These are phyloP conservation scores for Lachnum nothofagi DNA, from an alignment of 2,329 filamentous ascomycete species.

Conservation along the genomic window DNA sequence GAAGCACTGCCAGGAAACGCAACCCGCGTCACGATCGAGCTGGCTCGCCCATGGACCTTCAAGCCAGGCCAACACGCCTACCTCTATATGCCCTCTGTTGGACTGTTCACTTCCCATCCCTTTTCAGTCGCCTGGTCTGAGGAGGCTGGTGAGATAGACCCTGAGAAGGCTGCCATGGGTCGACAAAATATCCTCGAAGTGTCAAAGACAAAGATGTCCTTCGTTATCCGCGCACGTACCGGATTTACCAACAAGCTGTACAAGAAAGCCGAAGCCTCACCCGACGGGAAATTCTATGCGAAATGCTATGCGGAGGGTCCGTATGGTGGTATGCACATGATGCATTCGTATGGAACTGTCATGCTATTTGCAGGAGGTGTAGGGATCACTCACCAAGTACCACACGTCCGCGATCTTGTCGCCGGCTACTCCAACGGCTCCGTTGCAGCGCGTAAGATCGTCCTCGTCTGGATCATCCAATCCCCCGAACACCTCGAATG, in stretches of 20 bases:
- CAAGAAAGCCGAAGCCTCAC: conserved; percentile 57
- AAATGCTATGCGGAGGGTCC: conserved; percentile 69
- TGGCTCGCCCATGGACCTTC: conserved; percentile 74
- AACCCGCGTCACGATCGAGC: conserved; percentile 64
- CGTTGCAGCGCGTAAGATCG: conserved; percentile 64
- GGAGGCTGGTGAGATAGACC: conserved; percentile 48
- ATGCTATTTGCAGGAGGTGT: conserved; percentile 77
- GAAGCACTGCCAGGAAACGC: conserved; percentile 74
- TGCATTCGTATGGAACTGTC: conserved; percentile 72
- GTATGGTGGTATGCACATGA: conserved; percentile 66
- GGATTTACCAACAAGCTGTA: conserved; percentile 69
- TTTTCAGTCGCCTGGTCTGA: conserved; percentile 77
- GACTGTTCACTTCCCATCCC: conserved; percentile 70
- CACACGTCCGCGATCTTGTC: conserved; percentile 68
- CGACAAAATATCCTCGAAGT: conserved; percentile 54
- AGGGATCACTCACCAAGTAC: conserved; percentile 74
- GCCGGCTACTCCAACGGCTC: conserved; percentile 63
- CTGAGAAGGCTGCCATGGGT: conserved; percentile 55
- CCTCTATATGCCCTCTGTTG: conserved; percentile 68
- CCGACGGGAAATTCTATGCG: conserved; percentile 57
- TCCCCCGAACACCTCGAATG: conserved; percentile 76
- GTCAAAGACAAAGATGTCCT: conserved; percentile 62
- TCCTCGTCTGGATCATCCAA: conserved; percentile 75
- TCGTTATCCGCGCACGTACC: conserved; percentile 67
- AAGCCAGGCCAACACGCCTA: conserved; percentile 73